These are phyloP conservation scores for Medicago lupulina DNA, from an alignment of 306 rosid genomes.

Conservation along the genomic window DNA sequence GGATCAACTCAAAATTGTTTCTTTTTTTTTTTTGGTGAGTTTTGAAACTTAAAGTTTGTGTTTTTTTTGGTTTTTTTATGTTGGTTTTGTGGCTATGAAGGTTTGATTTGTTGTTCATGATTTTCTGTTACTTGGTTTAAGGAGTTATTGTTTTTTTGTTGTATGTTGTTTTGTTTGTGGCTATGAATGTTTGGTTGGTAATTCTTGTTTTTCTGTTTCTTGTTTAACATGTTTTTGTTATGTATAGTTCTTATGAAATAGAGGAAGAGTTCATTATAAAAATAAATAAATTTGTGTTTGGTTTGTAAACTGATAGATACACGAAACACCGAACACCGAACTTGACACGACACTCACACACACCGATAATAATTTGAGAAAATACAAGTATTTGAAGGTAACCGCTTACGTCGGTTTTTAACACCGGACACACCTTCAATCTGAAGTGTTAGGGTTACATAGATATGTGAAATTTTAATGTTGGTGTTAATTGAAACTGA, in stretches of 20 bases:
- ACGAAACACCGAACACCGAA: not conserved
- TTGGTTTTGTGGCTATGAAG: constrained; percentile 18
- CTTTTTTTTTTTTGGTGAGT: not conserved
- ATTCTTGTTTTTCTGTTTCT: no score
- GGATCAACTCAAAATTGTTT: constrained; percentile 32
- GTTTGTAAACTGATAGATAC: not conserved
- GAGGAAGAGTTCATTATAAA: not conserved
- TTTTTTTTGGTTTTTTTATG: not conserved
- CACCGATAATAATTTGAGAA: not conserved
- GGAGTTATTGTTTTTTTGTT: not conserved
- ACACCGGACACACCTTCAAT: not conserved
- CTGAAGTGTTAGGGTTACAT: not conserved
- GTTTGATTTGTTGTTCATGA: not conserved
- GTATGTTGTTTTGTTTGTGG: not conserved
- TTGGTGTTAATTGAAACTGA: not conserved
- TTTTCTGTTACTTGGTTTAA: constrained; percentile 3
- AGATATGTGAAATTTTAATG: constrained; percentile 11
- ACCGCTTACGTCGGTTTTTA: not conserved
- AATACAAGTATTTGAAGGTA: not conserved
- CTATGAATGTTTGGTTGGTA: no score
- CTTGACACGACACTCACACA: not conserved
- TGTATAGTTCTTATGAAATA: not conserved
- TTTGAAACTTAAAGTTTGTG: not conserved
- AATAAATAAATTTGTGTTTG: not conserved
- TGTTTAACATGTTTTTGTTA: not conserved